Evolutionary conservation across 495 filamentous ascomycete genomes (phyloP).

Genomic region (Clavariopsis aquatica): DNA sequence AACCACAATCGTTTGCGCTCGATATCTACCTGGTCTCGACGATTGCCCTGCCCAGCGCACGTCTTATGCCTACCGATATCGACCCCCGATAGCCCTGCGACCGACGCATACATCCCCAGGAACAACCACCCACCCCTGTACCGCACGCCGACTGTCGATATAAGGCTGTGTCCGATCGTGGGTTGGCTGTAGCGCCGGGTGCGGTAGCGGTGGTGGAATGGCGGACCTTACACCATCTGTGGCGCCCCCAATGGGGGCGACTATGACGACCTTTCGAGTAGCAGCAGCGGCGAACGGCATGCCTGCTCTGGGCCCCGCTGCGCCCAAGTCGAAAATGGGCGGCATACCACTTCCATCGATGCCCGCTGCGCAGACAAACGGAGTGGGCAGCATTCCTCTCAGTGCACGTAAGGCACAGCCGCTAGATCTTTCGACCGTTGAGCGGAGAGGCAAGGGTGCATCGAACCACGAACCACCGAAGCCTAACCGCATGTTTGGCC

Average conservation of each 20-base stretch:
- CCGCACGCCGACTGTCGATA: not conserved
- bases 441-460: conserved; percentile 78
- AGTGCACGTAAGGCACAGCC: conserved; percentile 70
- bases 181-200: conserved; percentile 15
- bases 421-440: conserved; percentile 85
- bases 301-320: conserved; percentile 27
- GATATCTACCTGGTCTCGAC: not conserved
- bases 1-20: not conserved
- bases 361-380: conserved; percentile 37
- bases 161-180: not conserved
- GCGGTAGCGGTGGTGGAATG: conserved; percentile 30
- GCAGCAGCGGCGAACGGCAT: conserved; percentile 13
- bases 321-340: conserved; percentile 33
- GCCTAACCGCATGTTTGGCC: conserved; percentile 73
- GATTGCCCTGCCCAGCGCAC: conserved; percentile 16
- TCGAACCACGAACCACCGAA: conserved; percentile 74
- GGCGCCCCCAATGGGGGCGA: conserved; percentile 24
- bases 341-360: conserved; percentile 6
- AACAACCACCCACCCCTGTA: not conserved
- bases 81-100: conserved; percentile 28
- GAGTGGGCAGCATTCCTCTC: conserved; percentile 51
- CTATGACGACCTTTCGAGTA: conserved; percentile 33
- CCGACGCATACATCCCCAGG: not conserved
- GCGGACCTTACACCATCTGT: conserved; percentile 22
- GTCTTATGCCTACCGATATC: conserved; percentile 35